Base-by-base conservation (phyloP, 2,329 filamentous ascomycete species). In the Claviceps cyperi region DNA sequence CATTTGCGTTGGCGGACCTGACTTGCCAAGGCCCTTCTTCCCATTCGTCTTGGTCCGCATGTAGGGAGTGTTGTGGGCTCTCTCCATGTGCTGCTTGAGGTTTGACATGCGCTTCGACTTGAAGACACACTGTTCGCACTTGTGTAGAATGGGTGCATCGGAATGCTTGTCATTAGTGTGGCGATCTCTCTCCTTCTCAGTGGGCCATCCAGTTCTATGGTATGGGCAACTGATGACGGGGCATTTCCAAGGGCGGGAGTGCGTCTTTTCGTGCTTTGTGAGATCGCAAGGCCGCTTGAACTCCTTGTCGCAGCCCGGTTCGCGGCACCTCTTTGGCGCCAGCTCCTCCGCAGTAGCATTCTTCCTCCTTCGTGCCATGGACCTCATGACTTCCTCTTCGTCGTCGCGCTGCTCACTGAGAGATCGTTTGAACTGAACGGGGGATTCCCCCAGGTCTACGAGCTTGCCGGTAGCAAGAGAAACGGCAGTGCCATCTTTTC, bases 11-110 rank as follows among this genome's bases (percentile, higher is more conserved):
- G 73, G 67, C 59, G 70, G 74, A 52, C 64, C 68, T 24, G 71
- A 70, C 50, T 71, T 69, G 57, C 63, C 66, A 51, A 62, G 58
- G 38, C 59, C 57, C 64, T 75, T 80, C 69, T 84, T 86, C 63
- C 86, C 85, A 62, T 94, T 95, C 66, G 84, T 90, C 77, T 96
- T 96, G 52, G 88, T 91, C 56, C 91, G 85, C 50, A 90, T 77
- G 58, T 96, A 96, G n/a, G 76, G 75, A 84, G 87, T 95, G 52
- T 83, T 83, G 61, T 97, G 90, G 0, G 87, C 84, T 68, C 96
- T 96, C 72, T 97, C 91, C 90, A 96, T 96, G 69, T 97, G 90
- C 67, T 96, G 91, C 66, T 96, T 96, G 77, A 88, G 94, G 67
- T 97, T 97, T 55, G 86, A 92, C 70, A 95, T 86, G 52, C 90